Conservation (phyloP, 305 asterid species). For the Fraxinus latifolia region DNA sequence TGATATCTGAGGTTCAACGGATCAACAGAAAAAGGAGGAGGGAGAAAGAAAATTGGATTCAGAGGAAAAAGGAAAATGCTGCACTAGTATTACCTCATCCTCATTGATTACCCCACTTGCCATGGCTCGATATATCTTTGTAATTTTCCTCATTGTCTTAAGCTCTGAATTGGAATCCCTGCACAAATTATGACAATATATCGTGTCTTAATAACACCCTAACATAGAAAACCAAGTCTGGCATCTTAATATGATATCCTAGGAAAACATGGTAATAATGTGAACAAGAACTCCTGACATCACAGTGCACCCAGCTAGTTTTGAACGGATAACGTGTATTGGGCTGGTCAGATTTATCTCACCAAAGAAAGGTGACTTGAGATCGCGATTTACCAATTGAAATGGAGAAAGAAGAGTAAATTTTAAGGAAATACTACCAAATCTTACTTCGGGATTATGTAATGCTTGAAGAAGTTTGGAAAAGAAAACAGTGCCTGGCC, state of each 20-base stretch:
- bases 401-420: neutral
- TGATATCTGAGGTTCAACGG: neutral
- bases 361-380: neutral
- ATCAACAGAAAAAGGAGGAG: slow-evolving; percentile 19
- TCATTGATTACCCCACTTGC: slow-evolving; percentile 62
- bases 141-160: slow-evolving; percentile 55
- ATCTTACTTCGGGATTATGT: neutral
- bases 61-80: slow-evolving; percentile 17
- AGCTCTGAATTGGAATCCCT: slow-evolving; percentile 42
- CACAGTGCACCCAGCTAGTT: neutral
- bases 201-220: slow-evolving; percentile 9
- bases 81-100: slow-evolving; percentile 55
- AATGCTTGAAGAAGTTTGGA: neutral
- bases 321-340: neutral
- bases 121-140: slow-evolving; percentile 79
- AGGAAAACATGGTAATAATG: neutral
- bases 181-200: slow-evolving; percentile 18
- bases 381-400: neutral
- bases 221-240: neutral
- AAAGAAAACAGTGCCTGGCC: neutral
- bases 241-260: neutral
- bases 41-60: neutral
- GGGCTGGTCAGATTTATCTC: neutral
- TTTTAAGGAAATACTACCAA: neutral
- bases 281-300: neutral